Evolutionary conservation across 2,329 filamentous ascomycete species (phyloP), one percentile per base, ranked within the genome.

Genomic region (Botrytis fabae): DNA sequence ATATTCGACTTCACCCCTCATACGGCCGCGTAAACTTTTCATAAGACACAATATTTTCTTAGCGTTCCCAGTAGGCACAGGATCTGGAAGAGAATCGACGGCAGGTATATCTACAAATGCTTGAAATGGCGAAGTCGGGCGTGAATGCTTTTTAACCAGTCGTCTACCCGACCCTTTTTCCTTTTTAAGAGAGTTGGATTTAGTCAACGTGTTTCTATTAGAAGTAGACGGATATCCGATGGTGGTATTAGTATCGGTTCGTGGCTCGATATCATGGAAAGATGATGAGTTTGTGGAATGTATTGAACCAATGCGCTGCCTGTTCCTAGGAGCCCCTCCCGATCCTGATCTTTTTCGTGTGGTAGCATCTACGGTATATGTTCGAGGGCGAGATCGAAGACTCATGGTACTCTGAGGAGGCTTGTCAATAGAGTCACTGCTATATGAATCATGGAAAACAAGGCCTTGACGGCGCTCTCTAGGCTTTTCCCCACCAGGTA

Each of bases 1-100:
- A 80, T 93, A 95, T 75, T 93, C 91, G 44, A 94, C 85, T 76
- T 91, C 90, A 72, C 93, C 93, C 78, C 90, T 90, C 93, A 95
- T 96, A 76, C 90, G 88, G 42, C 93, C 93, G 78, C 91, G 92
- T 10, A 94, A 84, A 38, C 87, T 90, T 81, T 91, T 93, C 92
- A 96, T 95, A 74, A 96, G 83, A 78, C 89, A 86, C 71, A 94
- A 83, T 40, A 95, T 87, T 79, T 90, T 92, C 77, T 91, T 91
- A 57, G 91, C 89, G 81, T 94, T 91, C 32, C 88, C 86, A 6
- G 90, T 90, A 51, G 87, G 86, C 66, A 91, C 84, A 4, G 90
- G 89, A 38, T 87, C 81, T 2, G 87, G 86, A 2, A 91, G 81
- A 8, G 88, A 89, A 80, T 91, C 89, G 73, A 90, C 85, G 7